Percentiles rank a stretch among this genome's conserved stretches.
Conservation (phyloP, 768 basidiomycete genomes). For the Cubamyces sp. region DNA sequence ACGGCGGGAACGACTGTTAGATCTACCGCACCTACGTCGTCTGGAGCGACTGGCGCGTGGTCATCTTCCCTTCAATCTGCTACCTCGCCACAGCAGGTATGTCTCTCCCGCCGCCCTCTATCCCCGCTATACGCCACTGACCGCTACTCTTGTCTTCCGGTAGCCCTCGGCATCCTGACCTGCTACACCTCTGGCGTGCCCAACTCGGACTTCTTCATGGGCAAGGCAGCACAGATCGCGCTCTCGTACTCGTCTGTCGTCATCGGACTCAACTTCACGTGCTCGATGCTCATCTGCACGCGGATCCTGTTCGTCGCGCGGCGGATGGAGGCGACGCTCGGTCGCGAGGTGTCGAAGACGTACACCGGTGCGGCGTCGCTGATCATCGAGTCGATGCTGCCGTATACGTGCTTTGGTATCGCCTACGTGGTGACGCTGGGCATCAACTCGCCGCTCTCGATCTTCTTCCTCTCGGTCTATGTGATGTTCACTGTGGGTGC, state of each 20-base stretch:
- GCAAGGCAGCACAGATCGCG: conserved; percentile 15
- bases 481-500: conserved; percentile 41
- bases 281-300: conserved; percentile 19
- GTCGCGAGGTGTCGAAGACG: conserved; percentile 1
- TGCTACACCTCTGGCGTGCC: conserved; percentile 19
- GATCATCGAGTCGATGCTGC: conserved; percentile 42
- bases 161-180: conserved; percentile 20
- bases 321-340: conserved; percentile 1
- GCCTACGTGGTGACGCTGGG: conserved; percentile 42
- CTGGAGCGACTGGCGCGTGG: conserved; percentile 29
- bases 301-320: conserved; percentile 17
- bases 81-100: conserved; percentile 15
- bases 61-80: conserved; percentile 20
- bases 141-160: too few species aligned
- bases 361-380: conserved; percentile 40
- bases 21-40: conserved; percentile 43
- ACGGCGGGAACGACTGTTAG: conserved; percentile 27
- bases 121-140: too few species aligned
- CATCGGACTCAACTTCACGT: conserved; percentile 21
- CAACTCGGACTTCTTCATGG: conserved; percentile 19
- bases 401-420: conserved; percentile 41
- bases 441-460: conserved; percentile 34
- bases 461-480: conserved; percentile 44
- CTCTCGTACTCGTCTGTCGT: conserved; percentile 21
- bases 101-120: too few species aligned